A percentile compares a stretch with the other conserved stretches of the same genome.
Conservation (phyloP, 345 rosid species). For the Fremontodendron californicum region DNA sequence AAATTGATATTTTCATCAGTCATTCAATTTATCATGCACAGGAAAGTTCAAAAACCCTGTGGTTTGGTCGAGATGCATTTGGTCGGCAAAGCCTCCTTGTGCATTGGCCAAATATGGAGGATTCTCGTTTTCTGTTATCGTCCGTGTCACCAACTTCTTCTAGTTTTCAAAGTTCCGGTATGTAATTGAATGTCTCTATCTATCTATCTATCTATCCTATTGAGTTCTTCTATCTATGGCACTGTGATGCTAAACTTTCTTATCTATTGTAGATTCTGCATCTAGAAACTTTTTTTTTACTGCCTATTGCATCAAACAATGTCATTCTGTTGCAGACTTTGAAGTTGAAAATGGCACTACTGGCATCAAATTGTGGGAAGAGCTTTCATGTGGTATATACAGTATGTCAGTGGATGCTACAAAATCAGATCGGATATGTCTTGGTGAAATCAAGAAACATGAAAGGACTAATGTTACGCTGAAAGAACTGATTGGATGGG, state of each 20-base stretch:
- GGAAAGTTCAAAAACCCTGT: conserved; percentile 72
- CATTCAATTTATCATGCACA: conserved; percentile 18
- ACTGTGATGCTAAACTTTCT: not conserved
- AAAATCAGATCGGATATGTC: conserved; percentile 24
- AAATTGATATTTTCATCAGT: conserved; percentile 1
- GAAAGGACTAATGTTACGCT: conserved; percentile 53
- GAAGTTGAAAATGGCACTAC: conserved; percentile 42
- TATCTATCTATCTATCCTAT: too few species aligned
- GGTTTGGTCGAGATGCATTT: conserved; percentile 92
- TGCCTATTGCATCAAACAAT: not conserved
- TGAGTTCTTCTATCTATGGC: not conserved
- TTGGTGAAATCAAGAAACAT: conserved; percentile 57
- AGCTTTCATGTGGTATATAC: conserved; percentile 83
- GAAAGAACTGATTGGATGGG: conserved; percentile 66
- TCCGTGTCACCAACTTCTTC: conserved; percentile 55
- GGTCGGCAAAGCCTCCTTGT: conserved; percentile 93
- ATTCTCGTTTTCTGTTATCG: conserved; percentile 58
- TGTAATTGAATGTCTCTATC: not conserved
- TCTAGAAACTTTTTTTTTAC: too few species aligned
- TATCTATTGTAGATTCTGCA: not conserved
- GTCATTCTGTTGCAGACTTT: conserved; percentile 32
- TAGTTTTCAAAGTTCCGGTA: conserved; percentile 18
- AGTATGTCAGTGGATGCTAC: conserved; percentile 47
- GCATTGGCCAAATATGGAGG: conserved; percentile 74
- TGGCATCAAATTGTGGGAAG: conserved; percentile 62